phyloP scores from a whole-genome alignment of 2,329 filamentous ascomycete species.

The Reticulascus tulasneorum region DNA sequence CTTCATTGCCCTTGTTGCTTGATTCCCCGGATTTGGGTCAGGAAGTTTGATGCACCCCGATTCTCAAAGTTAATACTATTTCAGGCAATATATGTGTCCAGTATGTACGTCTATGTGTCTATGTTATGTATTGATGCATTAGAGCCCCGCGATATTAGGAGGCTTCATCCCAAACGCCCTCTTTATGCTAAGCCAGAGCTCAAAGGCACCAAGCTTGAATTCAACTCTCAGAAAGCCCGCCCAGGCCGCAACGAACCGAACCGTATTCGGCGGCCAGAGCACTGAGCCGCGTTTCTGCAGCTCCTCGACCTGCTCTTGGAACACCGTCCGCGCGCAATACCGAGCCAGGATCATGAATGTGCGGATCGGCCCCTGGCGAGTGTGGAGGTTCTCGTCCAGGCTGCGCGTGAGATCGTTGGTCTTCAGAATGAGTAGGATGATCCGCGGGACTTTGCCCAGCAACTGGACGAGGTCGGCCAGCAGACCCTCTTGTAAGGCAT shows the following conservation, averaged over 20 bases:
- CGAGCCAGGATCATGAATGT: conserved; percentile 65
- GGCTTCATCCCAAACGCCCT: conserved; percentile 33
- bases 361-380: conserved; percentile 61
- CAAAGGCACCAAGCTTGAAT: conserved; percentile 60
- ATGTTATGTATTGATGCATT: conserved; percentile 9
- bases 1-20: too few species aligned
- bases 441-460: conserved; percentile 80
- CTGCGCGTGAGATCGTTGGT: conserved; percentile 95
- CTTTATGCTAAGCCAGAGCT: conserved; percentile 56
- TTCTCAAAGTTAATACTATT: too few species aligned
- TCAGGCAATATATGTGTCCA: too few species aligned
- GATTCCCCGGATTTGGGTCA: too few species aligned
- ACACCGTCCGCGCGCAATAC: conserved; percentile 65
- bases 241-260: conserved; percentile 53
- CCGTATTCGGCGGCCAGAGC: conserved; percentile 54
- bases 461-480: conserved; percentile 84
- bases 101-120: conserved; percentile 9
- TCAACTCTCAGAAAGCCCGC: conserved; percentile 56
- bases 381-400: conserved; percentile 86
- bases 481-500: conserved; percentile 81
- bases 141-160: conserved; percentile 10
- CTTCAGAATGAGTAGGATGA: conserved; percentile 93
- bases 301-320: conserved; percentile 59
- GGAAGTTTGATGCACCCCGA: too few species aligned
- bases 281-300: conserved; percentile 50